phyloP scores from a whole-genome alignment of 352 stramenopile genomes.

The Phytophthora palmivora region DNA sequence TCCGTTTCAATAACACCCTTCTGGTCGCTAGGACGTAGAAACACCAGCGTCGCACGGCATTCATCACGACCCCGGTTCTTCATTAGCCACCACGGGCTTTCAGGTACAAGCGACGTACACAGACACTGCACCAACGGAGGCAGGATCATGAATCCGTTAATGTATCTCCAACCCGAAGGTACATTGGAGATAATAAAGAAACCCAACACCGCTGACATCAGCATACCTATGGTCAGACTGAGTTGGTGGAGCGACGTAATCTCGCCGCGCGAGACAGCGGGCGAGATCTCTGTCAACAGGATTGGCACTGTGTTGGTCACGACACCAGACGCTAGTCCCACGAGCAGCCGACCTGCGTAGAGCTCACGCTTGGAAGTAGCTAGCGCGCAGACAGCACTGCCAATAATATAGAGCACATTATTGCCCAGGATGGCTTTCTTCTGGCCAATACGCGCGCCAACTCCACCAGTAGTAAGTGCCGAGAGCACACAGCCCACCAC shows the following conservation, averaged over 20 bases:
- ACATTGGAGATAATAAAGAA: slow-evolving; percentile 83
- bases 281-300: slow-evolving; percentile 86
- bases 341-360: slow-evolving; percentile 65
- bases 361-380: slow-evolving; percentile 66
- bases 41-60: slow-evolving; percentile 44
- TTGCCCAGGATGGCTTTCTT: slow-evolving; percentile 76
- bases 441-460: slow-evolving; percentile 65
- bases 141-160: slow-evolving; percentile 78
- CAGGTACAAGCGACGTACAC: slow-evolving; percentile 67
- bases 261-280: slow-evolving; percentile 57
- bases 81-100: slow-evolving; percentile 92
- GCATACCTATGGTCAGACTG: slow-evolving; percentile 88
- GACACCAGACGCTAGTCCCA: slow-evolving; percentile 76
- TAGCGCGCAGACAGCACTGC: slow-evolving; percentile 60
- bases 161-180: slow-evolving; percentile 83
- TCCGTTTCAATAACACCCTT: slow-evolving; percentile 64
- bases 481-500: slow-evolving; percentile 76
- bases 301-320: slow-evolving; percentile 87
- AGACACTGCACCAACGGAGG: slow-evolving; percentile 70
- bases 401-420: slow-evolving; percentile 77
- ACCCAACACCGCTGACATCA: slow-evolving; percentile 77
- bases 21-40: slow-evolving; percentile 42
- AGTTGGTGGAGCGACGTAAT: slow-evolving; percentile 92
- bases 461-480: slow-evolving; percentile 55
- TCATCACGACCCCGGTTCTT: slow-evolving; percentile 65